Conservation (phyloP, 768 basidiomycete genomes). For the Megacollybia marginata region DNA sequence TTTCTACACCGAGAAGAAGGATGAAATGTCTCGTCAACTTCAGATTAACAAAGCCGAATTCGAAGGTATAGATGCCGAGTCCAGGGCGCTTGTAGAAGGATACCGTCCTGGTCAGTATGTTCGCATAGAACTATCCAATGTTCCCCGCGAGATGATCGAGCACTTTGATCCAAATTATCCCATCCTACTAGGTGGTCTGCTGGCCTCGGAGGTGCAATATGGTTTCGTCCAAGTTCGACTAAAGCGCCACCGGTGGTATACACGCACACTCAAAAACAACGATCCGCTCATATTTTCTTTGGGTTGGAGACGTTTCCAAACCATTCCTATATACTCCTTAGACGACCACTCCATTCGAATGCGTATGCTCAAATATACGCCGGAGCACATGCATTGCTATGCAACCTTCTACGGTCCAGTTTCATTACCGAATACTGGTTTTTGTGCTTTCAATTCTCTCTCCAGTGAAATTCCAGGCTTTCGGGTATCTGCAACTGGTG, state of each 20-base stretch:
- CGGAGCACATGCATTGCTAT: conserved; percentile 99
- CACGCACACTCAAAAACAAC: conserved; percentile 89
- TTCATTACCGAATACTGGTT: conserved; percentile 87
- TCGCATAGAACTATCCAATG: conserved; percentile 76
- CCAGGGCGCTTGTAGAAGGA: conserved; percentile 83
- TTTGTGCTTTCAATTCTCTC: conserved; percentile 94
- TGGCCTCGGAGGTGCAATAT: conserved; percentile 85
- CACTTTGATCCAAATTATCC: conserved; percentile 91
- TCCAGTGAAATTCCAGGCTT: conserved; percentile 64
- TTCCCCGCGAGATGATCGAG: conserved; percentile 89
- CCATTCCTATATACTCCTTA: conserved; percentile 88
- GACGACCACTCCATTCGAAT: conserved; percentile 98
- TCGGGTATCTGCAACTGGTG: conserved; percentile 88
- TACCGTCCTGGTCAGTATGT: conserved; percentile 88
- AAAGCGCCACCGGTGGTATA: conserved; percentile 94
- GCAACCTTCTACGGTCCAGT: conserved; percentile 97
- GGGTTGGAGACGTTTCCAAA: conserved; percentile 98
- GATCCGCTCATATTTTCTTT: conserved; percentile 94
- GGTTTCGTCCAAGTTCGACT: conserved; percentile 93
- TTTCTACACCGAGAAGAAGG: conserved; percentile 90
- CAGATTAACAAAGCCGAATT: conserved; percentile 84
- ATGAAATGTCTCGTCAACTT: conserved; percentile 81
- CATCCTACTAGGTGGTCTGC: conserved; percentile 85
- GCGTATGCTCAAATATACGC: conserved; percentile 99
- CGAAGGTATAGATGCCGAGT: conserved; percentile 63